A percentile compares a stretch with the other conserved stretches of the same genome.
Evolutionary conservation across 768 basidiomycete species (phyloP).

Genomic region (Lactarius vividus): DNA sequence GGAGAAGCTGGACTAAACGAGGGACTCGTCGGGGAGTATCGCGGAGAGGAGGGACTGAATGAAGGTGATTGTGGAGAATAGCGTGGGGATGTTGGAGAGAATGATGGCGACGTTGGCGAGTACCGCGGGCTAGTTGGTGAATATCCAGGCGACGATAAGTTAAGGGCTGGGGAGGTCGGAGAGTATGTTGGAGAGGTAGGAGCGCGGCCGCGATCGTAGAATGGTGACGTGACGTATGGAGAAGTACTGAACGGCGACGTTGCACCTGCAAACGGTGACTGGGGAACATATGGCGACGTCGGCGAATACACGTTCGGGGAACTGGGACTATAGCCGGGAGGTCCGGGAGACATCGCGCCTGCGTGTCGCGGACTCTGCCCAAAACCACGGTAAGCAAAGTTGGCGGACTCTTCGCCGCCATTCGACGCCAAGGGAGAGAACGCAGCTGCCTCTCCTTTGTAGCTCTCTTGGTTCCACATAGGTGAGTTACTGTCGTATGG

Average conservation of each 20-base stretch:
- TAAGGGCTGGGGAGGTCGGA: constrained; percentile 81
- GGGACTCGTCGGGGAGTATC: constrained; percentile 86
- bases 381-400: constrained; percentile 71
- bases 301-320: constrained; percentile 89
- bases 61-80: constrained; percentile 91
- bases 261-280: constrained; percentile 78
- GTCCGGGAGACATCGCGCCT: constrained; percentile 86
- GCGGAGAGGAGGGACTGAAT: constrained; percentile 88
- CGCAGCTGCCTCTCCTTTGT: constrained; percentile 81
- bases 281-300: constrained; percentile 86
- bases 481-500: constrained; percentile 94
- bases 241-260: constrained; percentile 82
- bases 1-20: constrained; percentile 89
- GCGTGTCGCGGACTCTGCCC: constrained; percentile 85
- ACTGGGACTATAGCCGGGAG: constrained; percentile 85
- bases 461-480: constrained; percentile 68
- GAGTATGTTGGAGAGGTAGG: constrained; percentile 84
- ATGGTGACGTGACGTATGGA: constrained; percentile 82
- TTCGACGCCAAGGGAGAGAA: constrained; percentile 95
- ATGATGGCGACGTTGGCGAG: constrained; percentile 80
- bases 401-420: constrained; percentile 74
- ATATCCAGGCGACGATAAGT: constrained; percentile 73
- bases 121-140: constrained; percentile 75
- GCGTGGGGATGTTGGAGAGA: constrained; percentile 87
- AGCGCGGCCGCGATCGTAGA: constrained; percentile 63